Conservation (phyloP, 192 early-diverging fungal species). For the Chytriomyces sp. region DNA sequence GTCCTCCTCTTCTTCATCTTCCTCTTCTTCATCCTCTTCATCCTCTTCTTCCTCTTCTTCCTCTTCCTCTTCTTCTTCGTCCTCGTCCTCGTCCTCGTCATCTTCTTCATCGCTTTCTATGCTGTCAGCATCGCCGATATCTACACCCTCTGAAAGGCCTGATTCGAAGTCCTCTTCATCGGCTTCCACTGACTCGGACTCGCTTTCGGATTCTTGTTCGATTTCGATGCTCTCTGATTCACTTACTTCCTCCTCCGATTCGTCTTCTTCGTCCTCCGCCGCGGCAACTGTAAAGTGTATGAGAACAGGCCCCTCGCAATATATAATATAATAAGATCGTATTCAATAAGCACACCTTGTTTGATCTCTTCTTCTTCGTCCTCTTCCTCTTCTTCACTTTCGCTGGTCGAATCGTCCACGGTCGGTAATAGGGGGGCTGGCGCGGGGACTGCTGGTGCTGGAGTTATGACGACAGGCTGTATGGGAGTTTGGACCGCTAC, state of each 20-base stretch:
- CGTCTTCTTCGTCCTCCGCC: background rate
- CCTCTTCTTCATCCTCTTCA: background rate
- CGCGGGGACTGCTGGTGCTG: too few relatives aligned
- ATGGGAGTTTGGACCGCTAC: too few relatives aligned
- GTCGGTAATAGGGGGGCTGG: too few relatives aligned
- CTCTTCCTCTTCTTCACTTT: too few relatives aligned
- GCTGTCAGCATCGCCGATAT: conserved; percentile 4
- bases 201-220: background rate
- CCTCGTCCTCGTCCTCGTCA: background rate
- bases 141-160: background rate
- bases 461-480: too few relatives aligned
- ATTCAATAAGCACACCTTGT: too few relatives aligned
- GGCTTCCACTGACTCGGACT: background rate
- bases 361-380: too few relatives aligned
- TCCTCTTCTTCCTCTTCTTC: background rate
- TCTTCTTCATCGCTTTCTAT: background rate
- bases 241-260: conserved; percentile 22
- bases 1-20: background rate
- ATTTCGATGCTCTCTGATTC: background rate
- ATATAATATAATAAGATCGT: too few relatives aligned
- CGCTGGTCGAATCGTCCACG: too few relatives aligned
- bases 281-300: background rate
- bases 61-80: background rate
- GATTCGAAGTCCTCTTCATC: background rate
- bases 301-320: too few relatives aligned